phyloP scores from a whole-genome alignment of 1,284 basidiomycete genomes.

The Fomitopsis schrenkii region DNA sequence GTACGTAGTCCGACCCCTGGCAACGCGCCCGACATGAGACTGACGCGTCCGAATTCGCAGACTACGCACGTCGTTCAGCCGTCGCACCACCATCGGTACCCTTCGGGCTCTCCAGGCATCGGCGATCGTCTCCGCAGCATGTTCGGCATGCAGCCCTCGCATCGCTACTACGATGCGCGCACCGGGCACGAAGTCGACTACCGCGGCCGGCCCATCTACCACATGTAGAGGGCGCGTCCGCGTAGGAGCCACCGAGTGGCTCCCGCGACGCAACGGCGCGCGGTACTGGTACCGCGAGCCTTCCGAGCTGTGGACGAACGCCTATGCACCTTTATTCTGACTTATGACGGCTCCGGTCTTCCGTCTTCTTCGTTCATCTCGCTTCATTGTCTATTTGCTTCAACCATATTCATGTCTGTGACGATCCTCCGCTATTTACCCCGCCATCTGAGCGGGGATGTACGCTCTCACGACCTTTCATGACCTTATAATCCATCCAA shows the following conservation, averaged over 20 bases:
- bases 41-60: constrained; percentile 6
- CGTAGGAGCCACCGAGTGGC: background rate
- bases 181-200: constrained; percentile 49
- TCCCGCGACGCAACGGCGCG: background rate
- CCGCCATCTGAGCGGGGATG: background rate
- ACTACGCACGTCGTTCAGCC: background rate
- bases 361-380: constrained; percentile 1
- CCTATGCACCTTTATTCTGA: background rate
- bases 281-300: constrained; percentile 11
- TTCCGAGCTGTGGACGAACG: background rate
- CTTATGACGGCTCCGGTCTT: background rate
- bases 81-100: constrained; percentile 4
- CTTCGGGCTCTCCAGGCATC: constrained; percentile 26
- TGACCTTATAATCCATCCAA: background rate
- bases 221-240: constrained; percentile 32
- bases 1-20: background rate
- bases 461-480: background rate
- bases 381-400: background rate
- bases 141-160: constrained; percentile 46
- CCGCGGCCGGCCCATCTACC: constrained; percentile 46
- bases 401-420: background rate
- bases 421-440: background rate
- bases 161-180: constrained; percentile 44
- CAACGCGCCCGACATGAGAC: background rate
- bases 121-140: constrained; percentile 51